Base-by-base conservation (phyloP, 306 rosid genomes). In the Hippophae tibetana region DNA sequence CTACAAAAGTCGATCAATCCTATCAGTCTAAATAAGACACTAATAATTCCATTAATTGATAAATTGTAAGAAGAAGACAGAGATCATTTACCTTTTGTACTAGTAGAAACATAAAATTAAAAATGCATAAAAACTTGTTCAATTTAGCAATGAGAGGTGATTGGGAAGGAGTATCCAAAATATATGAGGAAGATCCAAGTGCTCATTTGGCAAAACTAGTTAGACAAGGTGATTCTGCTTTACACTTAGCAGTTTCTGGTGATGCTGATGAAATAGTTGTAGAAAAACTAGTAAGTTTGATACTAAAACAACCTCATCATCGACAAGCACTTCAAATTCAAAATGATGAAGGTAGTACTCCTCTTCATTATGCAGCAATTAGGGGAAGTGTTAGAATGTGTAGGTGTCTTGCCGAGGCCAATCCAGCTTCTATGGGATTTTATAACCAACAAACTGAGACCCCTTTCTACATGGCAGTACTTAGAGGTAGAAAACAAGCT, bases 391-490 rank as follows among this genome's bases (percentile, higher is more conserved):
- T 5, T 9, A 43, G 9, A 1, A 71, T 76, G 54, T 82, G 89
- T 54, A 1, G 14, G 0, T 46, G 43, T 31, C 49, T 77, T 1
- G 50, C 59, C 0, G 1, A 1, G 0, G 11, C 0, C 0, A 40
- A 67, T 3, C 43, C 57, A 0, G 40, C 61, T 0, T 52, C 72
- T 61, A 56, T 85, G 14, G 41, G 41, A 27, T 2, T 13, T n/a
- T 66, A 57, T 1, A 85, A 85, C 69, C 6, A n/a, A 0, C 76
- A 72, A 0, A 75, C 75, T 0, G 93, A 79, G 76, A 81, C 83
- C 1, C 88, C 93, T 25, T 64, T 85, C 13, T 81, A 76, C 74
- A 26, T 78, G 69, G 84, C 87, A 0, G 84, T 74, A 26, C 52
- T 64, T 6, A 52, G 65, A 45, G 88, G 93, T 42, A 67, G 60